These are phyloP conservation scores for Lactifluus hygrophoroides DNA, from an alignment of 768 basidiomycete species.

Conservation along the genomic window DNA sequence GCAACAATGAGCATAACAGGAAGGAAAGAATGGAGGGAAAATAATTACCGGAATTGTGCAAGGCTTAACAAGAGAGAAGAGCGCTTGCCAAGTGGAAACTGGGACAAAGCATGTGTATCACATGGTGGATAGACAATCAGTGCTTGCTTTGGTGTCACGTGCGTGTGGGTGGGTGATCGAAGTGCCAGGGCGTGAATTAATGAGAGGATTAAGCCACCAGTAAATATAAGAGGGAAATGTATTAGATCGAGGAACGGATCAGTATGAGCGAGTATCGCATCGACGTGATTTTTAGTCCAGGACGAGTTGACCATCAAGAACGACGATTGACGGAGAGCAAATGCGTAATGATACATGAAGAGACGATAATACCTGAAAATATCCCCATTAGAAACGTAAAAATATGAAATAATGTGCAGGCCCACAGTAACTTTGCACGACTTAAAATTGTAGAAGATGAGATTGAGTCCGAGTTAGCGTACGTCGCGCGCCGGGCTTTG, in stretches of 20 bases:
- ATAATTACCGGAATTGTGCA: constrained; percentile 86
- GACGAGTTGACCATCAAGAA: constrained; percentile 92
- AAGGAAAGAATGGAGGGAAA: not conserved
- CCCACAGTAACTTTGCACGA: constrained; percentile 55
- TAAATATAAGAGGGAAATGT: constrained; percentile 25
- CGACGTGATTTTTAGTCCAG: constrained; percentile 86
- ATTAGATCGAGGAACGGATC: constrained; percentile 42
- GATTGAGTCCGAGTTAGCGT: constrained; percentile 53
- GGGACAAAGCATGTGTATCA: constrained; percentile 65
- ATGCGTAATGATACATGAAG: constrained; percentile 77
- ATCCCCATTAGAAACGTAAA: no score
- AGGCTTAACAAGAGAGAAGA: constrained; percentile 71
- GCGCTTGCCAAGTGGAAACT: constrained; percentile 44
- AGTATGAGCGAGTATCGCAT: constrained; percentile 54
- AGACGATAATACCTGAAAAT: constrained; percentile 77
- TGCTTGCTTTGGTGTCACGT: constrained; percentile 23
- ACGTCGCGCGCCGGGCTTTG: constrained; percentile 42
- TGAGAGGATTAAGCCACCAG: not conserved
- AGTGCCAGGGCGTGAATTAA: not conserved
- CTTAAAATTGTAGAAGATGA: constrained; percentile 50
- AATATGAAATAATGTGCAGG: constrained; percentile 5
- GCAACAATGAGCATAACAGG: not conserved
- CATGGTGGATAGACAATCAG: constrained; percentile 86
- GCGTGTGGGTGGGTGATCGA: not conserved
- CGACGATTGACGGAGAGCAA: constrained; percentile 59